Base-by-base conservation (phyloP, 2,329 filamentous ascomycete species). In the Rhinocladiella similis region DNA sequence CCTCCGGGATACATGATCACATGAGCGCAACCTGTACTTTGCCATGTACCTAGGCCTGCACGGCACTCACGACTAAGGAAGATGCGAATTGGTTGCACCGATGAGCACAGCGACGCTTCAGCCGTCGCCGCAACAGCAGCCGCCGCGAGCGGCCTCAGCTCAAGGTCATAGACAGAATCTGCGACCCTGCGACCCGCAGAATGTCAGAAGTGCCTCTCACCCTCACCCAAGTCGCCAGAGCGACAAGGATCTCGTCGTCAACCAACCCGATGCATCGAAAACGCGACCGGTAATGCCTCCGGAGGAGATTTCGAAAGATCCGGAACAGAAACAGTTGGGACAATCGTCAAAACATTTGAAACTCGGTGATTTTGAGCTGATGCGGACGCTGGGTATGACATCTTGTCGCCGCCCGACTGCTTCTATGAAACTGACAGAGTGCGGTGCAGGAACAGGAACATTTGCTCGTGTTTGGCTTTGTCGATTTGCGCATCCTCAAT, bases 391-490 rank as follows among this genome's bases (percentile, higher is more conserved):
- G 46, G 77, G 77, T 79, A 63, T 54, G 64, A 59, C 12, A 29
- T 50, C 43, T 39, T 29, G 36, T 48, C 18, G 27, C 35, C 13
- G 7, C 36, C 3, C 18, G 20, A 20, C 10, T 22, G n/a, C 3
- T 22, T 48, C 25, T 36, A 42, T 57, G 35, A 50, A 46, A 50
- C 53, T 60, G 27, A 59, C 53, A 25, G 9, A 13, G 19, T 35
- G 27, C 22, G 4, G 19, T 35, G 29, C 14, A 41, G 38, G 38
- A 14, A 22, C 47, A 79, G 77, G 77, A 51, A 80, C 77, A 19
- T 80, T 80, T 66, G 77, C 77, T 47, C 73, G 77, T 52, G 77
- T 80, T 53, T 80, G 77, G 77, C 71, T 80, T 22, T 72, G 73
- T 45, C 72, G 72, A 52, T 65, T 78, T 45, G 74, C 73, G 54